phyloP scores from a whole-genome alignment of 257 asterid species.

The Solanum sejunctum region DNA sequence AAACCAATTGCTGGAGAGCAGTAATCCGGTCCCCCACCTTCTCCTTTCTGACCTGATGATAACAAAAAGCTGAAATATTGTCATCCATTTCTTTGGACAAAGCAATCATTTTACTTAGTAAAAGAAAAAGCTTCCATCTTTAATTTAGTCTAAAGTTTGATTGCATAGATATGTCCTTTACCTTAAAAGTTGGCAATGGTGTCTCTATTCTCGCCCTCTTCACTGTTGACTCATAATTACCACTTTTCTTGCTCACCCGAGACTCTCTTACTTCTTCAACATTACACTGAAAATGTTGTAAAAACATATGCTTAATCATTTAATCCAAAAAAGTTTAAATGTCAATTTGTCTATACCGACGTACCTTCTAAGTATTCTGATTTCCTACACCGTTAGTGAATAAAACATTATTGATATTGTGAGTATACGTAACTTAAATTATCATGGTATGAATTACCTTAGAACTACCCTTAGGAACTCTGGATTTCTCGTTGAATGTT shows the following conservation, averaged over 20 bases:
- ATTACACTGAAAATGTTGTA: neutral
- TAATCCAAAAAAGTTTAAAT: neutral
- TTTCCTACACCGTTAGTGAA: neutral
- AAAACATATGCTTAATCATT: neutral
- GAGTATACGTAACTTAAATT: neutral
- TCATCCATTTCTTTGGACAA: slow-evolving; percentile 22
- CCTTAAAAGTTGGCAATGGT: slow-evolving; percentile 63
- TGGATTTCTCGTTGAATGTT: neutral
- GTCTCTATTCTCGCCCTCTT: slow-evolving; percentile 47
- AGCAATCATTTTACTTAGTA: slow-evolving; percentile 3
- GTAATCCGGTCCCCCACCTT: slow-evolving; percentile 91
- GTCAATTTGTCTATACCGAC: no score
- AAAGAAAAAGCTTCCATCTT: slow-evolving; percentile 12
- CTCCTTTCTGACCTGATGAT: slow-evolving; percentile 82
- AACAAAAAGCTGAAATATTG: slow-evolving; percentile 16
- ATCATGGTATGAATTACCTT: neutral
- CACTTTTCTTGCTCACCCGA: slow-evolving; percentile 19
- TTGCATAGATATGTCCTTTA: neutral
- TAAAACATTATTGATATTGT: neutral
- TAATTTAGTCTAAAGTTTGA: slow-evolving; percentile 1
- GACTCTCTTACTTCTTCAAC: slow-evolving; percentile 6
- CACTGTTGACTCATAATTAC: slow-evolving; percentile 12
- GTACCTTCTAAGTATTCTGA: neutral
- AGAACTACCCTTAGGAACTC: neutral
- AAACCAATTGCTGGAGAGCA: slow-evolving; percentile 92